Evolutionary conservation across 805 yeast species (phyloP).

Genomic region (Candida dajiaensis): DNA sequence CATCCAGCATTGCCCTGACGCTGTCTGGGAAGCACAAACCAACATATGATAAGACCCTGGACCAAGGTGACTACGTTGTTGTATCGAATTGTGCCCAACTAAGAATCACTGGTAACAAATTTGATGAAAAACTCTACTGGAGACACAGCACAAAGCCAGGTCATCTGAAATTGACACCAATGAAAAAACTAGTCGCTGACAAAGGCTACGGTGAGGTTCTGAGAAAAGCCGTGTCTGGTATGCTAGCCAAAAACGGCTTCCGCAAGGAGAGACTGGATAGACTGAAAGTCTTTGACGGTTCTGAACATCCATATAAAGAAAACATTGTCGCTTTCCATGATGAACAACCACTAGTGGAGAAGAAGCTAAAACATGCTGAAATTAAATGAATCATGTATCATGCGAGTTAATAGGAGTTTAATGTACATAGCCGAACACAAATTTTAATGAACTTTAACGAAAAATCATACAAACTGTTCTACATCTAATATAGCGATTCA

Average conservation of each 20-base stretch:
- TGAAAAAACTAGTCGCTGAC: slow-evolving; percentile 69
- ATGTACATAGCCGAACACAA: background rate
- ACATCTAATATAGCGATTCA: background rate
- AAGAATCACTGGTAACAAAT: slow-evolving; percentile 80
- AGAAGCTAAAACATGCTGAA: slow-evolving; percentile 29
- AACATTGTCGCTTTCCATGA: slow-evolving; percentile 85
- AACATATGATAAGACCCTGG: slow-evolving; percentile 66
- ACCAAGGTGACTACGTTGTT: slow-evolving; percentile 95
- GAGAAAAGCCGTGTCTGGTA: slow-evolving; percentile 84
- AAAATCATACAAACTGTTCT: background rate
- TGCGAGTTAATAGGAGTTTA: background rate
- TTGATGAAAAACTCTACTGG: slow-evolving; percentile 79
- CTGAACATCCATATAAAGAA: slow-evolving; percentile 78
- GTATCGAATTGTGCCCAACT: slow-evolving; percentile 86
- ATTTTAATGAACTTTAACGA: background rate
- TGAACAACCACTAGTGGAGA: slow-evolving; percentile 50
- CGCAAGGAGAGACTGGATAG: slow-evolving; percentile 77
- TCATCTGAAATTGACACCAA: slow-evolving; percentile 71
- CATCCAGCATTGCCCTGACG: slow-evolving; percentile 80
- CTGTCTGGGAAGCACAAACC: slow-evolving; percentile 98
- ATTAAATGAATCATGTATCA: background rate
- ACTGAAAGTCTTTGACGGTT: slow-evolving; percentile 81
- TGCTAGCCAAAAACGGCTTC: slow-evolving; percentile 89
- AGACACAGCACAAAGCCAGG: slow-evolving; percentile 90
- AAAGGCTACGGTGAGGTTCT: slow-evolving; percentile 87